Evolutionary conservation across 2,329 filamentous ascomycete genomes (phyloP), one percentile per base, ranked within the genome.

Genomic region (Colletotrichum plurivorum): DNA sequence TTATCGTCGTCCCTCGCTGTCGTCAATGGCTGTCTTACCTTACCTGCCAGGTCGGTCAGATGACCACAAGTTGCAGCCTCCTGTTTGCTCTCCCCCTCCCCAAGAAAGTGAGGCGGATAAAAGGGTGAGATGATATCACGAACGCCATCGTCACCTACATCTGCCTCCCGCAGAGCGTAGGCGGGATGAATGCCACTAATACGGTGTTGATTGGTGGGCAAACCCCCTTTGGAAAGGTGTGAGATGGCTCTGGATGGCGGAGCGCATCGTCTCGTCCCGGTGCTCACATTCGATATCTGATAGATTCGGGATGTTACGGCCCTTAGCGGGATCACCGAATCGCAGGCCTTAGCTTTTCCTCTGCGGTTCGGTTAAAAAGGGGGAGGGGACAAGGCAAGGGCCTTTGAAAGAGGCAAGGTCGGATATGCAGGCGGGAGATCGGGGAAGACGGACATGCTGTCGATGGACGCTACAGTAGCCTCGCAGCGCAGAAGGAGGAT

Each of bases 61-160:
- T 65, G 66, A 65, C 66, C 61, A 43, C 48, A 36, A 9, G 8
- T 10, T 10, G 27, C 45, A 20, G 55, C 25, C 22, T 20, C 18
- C 31, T 36, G 8, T 36, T 36, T 10, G 31, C 10, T 20, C 27
- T 36, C n/a, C 27, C 53, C 27, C 53, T 45, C 13, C 27, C 36
- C 9, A 1, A 5, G 43, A 55, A 60, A 60, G 56, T 66, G 62
- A 69, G 62, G 67, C 67, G 62, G 16, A 43, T 8, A 10, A 10
- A 36, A 10, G 31, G 41, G 67, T 69, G 49, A 69, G 55, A 69
- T 69, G 55, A 69, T 69, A 69, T 67, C 67, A 69, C 67, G 62
- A 41, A 55, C 55, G 67, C 67, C 55, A 56, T 67, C 55, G n/a
- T 52, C 31, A 36, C 36, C 22, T 45, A 2, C 22, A 6, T 22